phyloP scores from a whole-genome alignment of 1,284 basidiomycete species.

The Papiliotrema flavescens region DNA sequence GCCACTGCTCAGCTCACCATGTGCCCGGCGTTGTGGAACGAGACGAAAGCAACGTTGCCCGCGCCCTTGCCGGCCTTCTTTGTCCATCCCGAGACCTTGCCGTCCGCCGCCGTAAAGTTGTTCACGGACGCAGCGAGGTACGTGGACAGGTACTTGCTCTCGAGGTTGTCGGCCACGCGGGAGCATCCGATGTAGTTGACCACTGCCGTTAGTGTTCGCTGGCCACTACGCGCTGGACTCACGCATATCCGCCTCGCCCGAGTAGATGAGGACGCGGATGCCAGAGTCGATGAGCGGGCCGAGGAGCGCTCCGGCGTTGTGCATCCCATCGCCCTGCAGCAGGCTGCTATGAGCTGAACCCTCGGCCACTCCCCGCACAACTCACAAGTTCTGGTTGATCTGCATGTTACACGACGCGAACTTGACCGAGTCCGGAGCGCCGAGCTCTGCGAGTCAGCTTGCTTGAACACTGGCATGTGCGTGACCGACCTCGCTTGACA shows the following conservation, averaged over 20 bases:
- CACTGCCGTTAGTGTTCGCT: conserved; percentile 12
- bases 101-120: conserved; percentile 55
- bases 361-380: conserved; percentile 2
- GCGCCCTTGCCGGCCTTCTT: conserved; percentile 61
- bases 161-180: conserved; percentile 35
- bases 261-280: conserved; percentile 73
- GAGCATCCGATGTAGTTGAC: conserved; percentile 44
- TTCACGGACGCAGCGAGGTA: conserved; percentile 57
- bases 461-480: neutral
- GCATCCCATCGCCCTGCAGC: conserved; percentile 71
- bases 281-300: conserved; percentile 71
- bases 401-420: conserved; percentile 62
- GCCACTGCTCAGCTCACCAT: conserved; percentile 53
- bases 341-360: conserved; percentile 46
- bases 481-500: conserved; percentile 57
- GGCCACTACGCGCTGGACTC: conserved; percentile 7
- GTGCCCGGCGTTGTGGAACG: conserved; percentile 69
- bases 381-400: conserved; percentile 49
- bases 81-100: conserved; percentile 39
- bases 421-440: conserved; percentile 58
- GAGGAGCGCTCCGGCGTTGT: conserved; percentile 68
- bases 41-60: conserved; percentile 72
- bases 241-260: conserved; percentile 77
- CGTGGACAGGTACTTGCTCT: conserved; percentile 60
- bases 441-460: conserved; percentile 54